phyloP scores from a whole-genome alignment of 2,329 filamentous ascomycete genomes.

The Monosporascus sp. region DNA sequence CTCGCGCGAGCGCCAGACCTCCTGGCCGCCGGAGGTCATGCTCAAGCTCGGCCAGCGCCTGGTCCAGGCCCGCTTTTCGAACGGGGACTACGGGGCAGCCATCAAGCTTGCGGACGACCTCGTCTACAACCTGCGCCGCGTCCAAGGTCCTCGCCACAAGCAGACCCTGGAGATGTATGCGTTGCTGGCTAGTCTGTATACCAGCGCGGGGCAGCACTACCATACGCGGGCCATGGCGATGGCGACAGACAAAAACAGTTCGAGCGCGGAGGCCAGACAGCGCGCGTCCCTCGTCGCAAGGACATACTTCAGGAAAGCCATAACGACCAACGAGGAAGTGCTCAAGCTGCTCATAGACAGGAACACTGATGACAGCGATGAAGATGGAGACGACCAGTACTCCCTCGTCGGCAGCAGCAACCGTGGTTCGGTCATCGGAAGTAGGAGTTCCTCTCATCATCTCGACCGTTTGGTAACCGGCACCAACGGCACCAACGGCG shows the following conservation, averaged over 20 bases:
- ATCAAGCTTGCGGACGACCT: conserved; percentile 1
- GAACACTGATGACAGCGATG: background rate
- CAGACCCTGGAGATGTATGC: background rate
- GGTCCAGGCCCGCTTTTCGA: background rate
- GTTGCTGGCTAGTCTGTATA: conserved; percentile 1
- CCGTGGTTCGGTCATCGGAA: background rate
- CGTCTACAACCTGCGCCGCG: conserved; percentile 1
- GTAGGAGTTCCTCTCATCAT: background rate
- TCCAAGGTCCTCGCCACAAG: background rate
- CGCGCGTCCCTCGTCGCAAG: background rate
- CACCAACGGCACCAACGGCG: background rate
- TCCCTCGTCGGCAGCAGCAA: background rate
- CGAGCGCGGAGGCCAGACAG: background rate
- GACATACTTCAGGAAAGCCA: background rate
- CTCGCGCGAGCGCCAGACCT: background rate
- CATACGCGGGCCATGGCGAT: background rate
- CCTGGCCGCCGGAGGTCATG: background rate
- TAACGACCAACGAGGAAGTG: background rate
- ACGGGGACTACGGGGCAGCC: background rate
- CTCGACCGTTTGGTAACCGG: background rate
- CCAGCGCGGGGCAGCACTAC: background rate
- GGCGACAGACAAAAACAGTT: background rate
- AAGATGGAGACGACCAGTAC: background rate
- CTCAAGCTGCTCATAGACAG: background rate
- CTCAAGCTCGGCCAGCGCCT: background rate